Conservation (phyloP, 768 basidiomycete species). For the Lactarius pseudohatsudake region DNA sequence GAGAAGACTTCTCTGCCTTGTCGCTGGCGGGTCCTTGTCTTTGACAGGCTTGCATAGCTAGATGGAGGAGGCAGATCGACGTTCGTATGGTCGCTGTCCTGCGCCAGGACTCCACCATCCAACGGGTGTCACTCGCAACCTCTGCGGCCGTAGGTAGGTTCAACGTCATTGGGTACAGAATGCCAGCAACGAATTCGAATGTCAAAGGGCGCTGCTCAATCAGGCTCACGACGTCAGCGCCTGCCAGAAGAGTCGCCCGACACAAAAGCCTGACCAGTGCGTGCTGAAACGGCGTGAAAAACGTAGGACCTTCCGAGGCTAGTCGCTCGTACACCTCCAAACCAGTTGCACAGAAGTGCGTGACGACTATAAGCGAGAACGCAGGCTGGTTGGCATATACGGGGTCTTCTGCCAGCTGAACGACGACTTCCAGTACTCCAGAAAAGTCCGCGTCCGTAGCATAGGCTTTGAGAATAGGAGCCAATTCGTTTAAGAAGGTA, state of each 20-base stretch:
- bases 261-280: slow-evolving; percentile 38
- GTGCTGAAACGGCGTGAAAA: slow-evolving; percentile 34
- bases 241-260: slow-evolving; percentile 46
- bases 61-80: slow-evolving; percentile 65
- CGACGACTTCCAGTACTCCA: slow-evolving; percentile 53
- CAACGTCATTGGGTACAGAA: slow-evolving; percentile 63
- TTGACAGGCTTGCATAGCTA: slow-evolving; percentile 55
- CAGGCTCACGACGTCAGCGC: slow-evolving; percentile 52
- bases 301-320: slow-evolving; percentile 36
- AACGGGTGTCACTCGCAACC: slow-evolving; percentile 42
- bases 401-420: slow-evolving; percentile 45
- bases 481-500: slow-evolving; percentile 53
- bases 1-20: slow-evolving; percentile 28
- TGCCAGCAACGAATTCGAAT: slow-evolving; percentile 58
- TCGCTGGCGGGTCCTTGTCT: slow-evolving; percentile 34
- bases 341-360: slow-evolving; percentile 38
- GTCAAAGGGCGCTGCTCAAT: slow-evolving; percentile 56
- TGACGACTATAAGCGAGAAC: slow-evolving; percentile 45
- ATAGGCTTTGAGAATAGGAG: slow-evolving; percentile 54
- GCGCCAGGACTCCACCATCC: slow-evolving; percentile 47
- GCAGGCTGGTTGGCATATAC: slow-evolving; percentile 50
- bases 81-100: slow-evolving; percentile 47
- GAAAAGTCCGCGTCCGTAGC: slow-evolving; percentile 55
- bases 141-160: slow-evolving; percentile 52
- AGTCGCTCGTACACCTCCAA: slow-evolving; percentile 39